phyloP scores from a whole-genome alignment of 768 basidiomycete genomes.

The Tylopilus plumbeoviolaceoides region DNA sequence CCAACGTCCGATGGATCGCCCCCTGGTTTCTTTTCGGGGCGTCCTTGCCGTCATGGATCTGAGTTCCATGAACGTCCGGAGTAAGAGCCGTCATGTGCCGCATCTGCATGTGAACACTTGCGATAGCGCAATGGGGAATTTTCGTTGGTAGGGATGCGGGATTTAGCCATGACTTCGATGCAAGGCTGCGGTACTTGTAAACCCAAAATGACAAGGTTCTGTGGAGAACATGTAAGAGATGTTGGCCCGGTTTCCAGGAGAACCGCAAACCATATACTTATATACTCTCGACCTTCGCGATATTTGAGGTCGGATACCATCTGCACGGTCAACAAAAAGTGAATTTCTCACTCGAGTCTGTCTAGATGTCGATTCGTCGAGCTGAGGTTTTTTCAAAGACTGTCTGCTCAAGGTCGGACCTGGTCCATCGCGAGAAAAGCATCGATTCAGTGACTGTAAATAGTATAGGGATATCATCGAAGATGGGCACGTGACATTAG shows the following conservation, averaged over 20 bases:
- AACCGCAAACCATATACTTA: not conserved
- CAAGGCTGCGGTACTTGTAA: not conserved
- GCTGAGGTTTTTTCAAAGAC: not conserved
- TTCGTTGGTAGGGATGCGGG: not conserved
- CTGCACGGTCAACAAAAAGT: not conserved
- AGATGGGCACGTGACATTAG: constrained; percentile 14
- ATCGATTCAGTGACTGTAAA: constrained; percentile 14
- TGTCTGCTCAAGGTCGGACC: not conserved
- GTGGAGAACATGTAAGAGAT: not conserved
- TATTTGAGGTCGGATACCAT: not conserved
- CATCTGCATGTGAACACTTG: not conserved
- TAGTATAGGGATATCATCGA: constrained; percentile 29
- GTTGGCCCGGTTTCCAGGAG: not conserved
- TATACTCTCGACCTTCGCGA: not conserved
- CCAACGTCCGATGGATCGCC: not conserved
- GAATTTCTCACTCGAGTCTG: not conserved
- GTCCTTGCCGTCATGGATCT: not conserved
- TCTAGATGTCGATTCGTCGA: not conserved
- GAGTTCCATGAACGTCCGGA: not conserved
- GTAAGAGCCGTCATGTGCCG: not conserved
- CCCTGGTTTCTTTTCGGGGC: not conserved
- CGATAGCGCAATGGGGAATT: not conserved
- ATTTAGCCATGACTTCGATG: not conserved
- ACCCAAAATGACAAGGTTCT: not conserved
- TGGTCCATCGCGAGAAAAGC: not conserved